Evolutionary conservation across 371 early-diverging fungal species (phyloP).

Genomic region (Mortierella polycephala): DNA sequence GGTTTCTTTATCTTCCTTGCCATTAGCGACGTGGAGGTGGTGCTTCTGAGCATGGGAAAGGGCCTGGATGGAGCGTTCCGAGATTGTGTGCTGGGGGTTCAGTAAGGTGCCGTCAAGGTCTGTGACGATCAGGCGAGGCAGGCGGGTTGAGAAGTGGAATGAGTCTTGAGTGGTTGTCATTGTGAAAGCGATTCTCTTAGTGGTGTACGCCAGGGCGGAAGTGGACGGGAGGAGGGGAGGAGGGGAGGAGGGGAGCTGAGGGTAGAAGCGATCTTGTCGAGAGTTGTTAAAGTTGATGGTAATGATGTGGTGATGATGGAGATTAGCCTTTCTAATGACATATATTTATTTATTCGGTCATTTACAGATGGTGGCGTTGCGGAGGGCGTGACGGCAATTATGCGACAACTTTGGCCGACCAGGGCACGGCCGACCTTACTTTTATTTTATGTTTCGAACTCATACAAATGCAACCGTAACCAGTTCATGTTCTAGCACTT

Average conservation of each 20-base stretch:
- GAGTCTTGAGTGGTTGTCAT: constrained; percentile 7
- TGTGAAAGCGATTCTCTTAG: neutral
- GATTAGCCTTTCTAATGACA: too few relatives aligned
- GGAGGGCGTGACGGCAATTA: too few relatives aligned
- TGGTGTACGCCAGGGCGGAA: neutral
- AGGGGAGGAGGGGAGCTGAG: neutral
- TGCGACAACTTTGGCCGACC: too few relatives aligned
- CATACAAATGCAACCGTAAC: too few relatives aligned
- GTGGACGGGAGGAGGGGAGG: neutral
- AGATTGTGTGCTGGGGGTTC: constrained; percentile 32
- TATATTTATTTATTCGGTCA: too few relatives aligned
- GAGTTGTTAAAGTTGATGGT: neutral
- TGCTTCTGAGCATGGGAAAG: constrained; percentile 23
- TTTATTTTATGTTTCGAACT: too few relatives aligned
- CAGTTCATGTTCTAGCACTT: too few relatives aligned
- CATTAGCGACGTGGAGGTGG: neutral
- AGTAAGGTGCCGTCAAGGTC: constrained; percentile 51
- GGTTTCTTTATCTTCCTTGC: neutral
- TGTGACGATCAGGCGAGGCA: constrained; percentile 36
- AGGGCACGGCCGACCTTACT: too few relatives aligned
- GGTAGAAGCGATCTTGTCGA: neutral
- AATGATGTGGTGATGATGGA: too few relatives aligned
- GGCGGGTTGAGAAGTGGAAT: constrained; percentile 23
- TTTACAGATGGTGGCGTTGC: too few relatives aligned
- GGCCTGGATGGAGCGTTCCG: constrained; percentile 20